Evolutionary conservation across 2,329 filamentous ascomycete genomes (phyloP), one percentile per base, ranked within the genome.

Genomic region (Aspergillus persii): DNA sequence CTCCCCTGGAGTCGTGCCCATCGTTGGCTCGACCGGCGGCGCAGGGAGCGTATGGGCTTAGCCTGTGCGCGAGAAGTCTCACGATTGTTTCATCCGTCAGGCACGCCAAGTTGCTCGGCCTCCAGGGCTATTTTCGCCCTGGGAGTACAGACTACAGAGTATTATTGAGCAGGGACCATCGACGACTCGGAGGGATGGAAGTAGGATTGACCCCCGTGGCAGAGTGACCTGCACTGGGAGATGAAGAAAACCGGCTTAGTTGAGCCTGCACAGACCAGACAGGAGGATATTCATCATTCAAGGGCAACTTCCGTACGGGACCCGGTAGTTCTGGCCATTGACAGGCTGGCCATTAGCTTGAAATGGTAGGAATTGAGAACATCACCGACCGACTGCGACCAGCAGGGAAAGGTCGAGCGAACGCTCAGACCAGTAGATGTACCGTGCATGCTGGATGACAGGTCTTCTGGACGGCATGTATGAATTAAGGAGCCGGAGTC

Each of bases 1-100:
- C 9, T 11, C 36, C n/a, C 12, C 36, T 15, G 12, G 7, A 4
- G 12, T 41, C 12, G 36, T 5, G 12, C 36, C 36, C 36, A 15
- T 41, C n/a, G 15, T 41, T 41, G 15, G 36, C 36, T 41, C 12
- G 36, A 41, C 36, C 36, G 15, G 36, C 15, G 18, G 18, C 18
- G 30, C 30, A 31, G 6, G 30, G 30, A 1, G 36, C 36, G 36
- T 11, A 41, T n/a, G 12, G 33, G 12, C 33, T 53, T 39, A 26
- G 36, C 8, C 33, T 41, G 23, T 23, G 18, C 36, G 33, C 55
- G 50, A 56, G 39, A 29, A 44, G 61, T 63, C 57, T 61, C 61
- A 61, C 57, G 36, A 58, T 30, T 61, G 61, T 63, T 61, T 63
- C 59, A 61, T 54, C 47, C 36, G 36, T 41, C 36, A n/a, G 11